These are phyloP conservation scores for Waltergamsia citrina DNA, from an alignment of 2,329 filamentous ascomycete genomes.

Conservation along the genomic window DNA sequence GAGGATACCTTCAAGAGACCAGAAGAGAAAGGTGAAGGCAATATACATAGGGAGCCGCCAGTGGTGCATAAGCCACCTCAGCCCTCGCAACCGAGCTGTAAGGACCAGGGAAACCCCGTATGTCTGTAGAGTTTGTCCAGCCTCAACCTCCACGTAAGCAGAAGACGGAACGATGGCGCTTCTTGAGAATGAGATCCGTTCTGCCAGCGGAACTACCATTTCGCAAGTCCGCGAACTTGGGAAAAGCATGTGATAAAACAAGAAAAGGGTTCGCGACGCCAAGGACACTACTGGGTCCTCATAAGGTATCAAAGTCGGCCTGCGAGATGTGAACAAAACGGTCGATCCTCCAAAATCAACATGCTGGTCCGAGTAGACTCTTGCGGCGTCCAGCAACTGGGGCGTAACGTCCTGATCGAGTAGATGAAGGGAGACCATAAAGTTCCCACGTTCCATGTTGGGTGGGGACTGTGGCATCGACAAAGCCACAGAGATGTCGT, in stretches of 20 bases:
- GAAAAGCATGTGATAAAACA: conserved; percentile 62
- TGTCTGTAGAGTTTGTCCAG: conserved; percentile 61
- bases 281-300: conserved; percentile 58
- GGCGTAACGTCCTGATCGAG: conserved; percentile 32
- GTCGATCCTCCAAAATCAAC: conserved; percentile 22
- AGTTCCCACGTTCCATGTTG: conserved; percentile 77
- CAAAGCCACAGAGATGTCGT: conserved; percentile 72
- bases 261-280: conserved; percentile 48
- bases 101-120: conserved; percentile 63
- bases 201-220: conserved; percentile 62
- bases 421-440: conserved; percentile 80
- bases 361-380: conserved; percentile 18
- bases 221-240: conserved; percentile 53
- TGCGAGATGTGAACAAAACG: conserved; percentile 54
- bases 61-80: conserved; percentile 82
- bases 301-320: conserved; percentile 75
- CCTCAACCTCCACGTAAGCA: conserved; percentile 57
- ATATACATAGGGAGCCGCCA: conserved; percentile 63
- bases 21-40: conserved; percentile 63
- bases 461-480: conserved; percentile 66
- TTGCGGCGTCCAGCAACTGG: conserved; percentile 14
- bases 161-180: conserved; percentile 30
- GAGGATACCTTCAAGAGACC: conserved; percentile 63
- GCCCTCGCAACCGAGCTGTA: conserved; percentile 63
- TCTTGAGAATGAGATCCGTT: conserved; percentile 55